A percentile compares a stretch with the other conserved stretches of the same genome.
phyloP scores from a whole-genome alignment of 2,329 filamentous ascomycete genomes.

The Nothophoma quercina region DNA sequence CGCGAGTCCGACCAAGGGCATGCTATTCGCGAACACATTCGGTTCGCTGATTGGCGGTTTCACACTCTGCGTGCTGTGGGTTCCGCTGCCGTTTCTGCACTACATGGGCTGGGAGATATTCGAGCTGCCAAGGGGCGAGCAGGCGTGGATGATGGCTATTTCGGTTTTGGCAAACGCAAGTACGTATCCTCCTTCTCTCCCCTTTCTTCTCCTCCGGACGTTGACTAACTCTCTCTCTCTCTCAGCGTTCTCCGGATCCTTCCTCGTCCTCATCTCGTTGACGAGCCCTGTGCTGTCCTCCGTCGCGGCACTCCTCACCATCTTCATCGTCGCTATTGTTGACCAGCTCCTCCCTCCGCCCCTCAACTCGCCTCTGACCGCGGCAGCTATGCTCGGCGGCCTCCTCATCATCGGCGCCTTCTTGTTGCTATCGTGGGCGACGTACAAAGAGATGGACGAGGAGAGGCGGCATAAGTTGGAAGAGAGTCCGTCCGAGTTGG shows the following conservation, averaged over 20 bases:
- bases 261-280: slow-evolving; percentile 89
- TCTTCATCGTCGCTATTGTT: slow-evolving; percentile 92
- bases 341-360: slow-evolving; percentile 81
- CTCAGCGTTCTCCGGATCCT: slow-evolving; percentile 82
- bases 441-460: slow-evolving; percentile 91
- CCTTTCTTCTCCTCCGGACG: neutral
- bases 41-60: slow-evolving; percentile 87
- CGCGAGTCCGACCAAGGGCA: slow-evolving; percentile 81
- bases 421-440: slow-evolving; percentile 85
- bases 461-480: slow-evolving; percentile 69
- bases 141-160: slow-evolving; percentile 80
- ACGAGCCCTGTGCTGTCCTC: slow-evolving; percentile 92
- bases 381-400: slow-evolving; percentile 81
- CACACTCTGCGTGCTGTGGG: slow-evolving; percentile 87
- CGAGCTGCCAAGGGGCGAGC: slow-evolving; percentile 77
- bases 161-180: slow-evolving; percentile 86
- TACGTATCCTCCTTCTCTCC: slow-evolving; percentile 49
- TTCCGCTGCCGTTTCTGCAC: slow-evolving; percentile 87
- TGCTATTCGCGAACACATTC: slow-evolving; percentile 94
- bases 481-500: slow-evolving; percentile 54
- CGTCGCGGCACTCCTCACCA: slow-evolving; percentile 91
- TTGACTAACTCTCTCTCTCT: neutral
- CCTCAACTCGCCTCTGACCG: slow-evolving; percentile 74
- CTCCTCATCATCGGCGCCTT: slow-evolving; percentile 89
- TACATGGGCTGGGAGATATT: slow-evolving; percentile 80